phyloP scores from a whole-genome alignment of 106 monocot species.

The Phalaenopsis aphrodite region DNA sequence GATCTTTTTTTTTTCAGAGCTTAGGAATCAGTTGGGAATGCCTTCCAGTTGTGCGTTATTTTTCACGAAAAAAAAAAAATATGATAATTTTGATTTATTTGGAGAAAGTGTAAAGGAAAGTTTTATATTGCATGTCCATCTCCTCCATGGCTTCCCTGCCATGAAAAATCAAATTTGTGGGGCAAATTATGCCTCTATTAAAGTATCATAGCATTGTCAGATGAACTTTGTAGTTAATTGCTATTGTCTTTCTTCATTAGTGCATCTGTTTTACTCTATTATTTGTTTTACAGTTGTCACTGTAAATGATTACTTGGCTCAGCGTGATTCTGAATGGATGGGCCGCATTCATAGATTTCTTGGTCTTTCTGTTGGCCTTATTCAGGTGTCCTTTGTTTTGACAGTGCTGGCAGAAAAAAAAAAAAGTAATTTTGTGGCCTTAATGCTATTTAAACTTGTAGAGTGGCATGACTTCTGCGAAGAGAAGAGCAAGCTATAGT shows the following conservation, averaged over 20 bases:
- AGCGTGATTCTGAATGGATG: conserved; percentile 99
- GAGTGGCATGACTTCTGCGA: conserved; percentile 70
- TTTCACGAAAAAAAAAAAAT: background rate
- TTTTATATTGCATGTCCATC: background rate
- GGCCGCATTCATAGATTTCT: conserved; percentile 96
- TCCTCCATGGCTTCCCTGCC: background rate
- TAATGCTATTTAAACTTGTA: conserved; percentile 24
- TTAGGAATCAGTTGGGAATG: background rate
- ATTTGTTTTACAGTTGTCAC: conserved; percentile 69
- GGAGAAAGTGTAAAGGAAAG: background rate
- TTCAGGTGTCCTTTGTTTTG: conserved; percentile 50
- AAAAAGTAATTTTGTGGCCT: background rate
- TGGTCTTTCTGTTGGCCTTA: conserved; percentile 94
- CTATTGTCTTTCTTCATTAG: background rate
- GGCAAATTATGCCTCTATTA: background rate
- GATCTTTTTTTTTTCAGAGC: background rate
- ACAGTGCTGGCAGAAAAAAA: background rate
- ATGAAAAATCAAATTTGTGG: background rate
- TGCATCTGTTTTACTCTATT: background rate
- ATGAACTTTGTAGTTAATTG: background rate
- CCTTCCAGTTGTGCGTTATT: background rate
- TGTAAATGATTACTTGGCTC: conserved; percentile 98
- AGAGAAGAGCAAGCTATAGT: conserved; percentile 77
- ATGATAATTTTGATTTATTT: background rate
- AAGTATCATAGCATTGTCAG: background rate